These are phyloP conservation scores for Rhodosorus marinus DNA, from an alignment of 23 red algal genomes.

Conservation along the genomic window DNA sequence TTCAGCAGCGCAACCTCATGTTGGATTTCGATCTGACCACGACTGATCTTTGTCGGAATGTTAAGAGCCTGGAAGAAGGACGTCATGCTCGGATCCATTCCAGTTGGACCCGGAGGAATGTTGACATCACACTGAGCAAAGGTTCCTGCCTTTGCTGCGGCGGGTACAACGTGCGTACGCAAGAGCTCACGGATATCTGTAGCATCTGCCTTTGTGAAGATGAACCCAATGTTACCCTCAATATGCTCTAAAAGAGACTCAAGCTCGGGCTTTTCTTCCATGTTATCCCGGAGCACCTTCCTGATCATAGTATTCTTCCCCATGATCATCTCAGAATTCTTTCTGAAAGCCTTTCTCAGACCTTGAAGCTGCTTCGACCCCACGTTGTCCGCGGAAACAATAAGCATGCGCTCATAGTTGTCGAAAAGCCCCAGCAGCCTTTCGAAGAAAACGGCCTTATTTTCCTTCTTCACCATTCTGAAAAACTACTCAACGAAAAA, in stretches of 20 bases:
- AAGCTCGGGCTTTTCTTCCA: slow-evolving; percentile 52
- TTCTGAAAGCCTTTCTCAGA: slow-evolving; percentile 36
- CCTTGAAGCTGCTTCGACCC: slow-evolving; percentile 98
- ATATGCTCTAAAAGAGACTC: slow-evolving; percentile 35
- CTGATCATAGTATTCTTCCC: slow-evolving; percentile 97
- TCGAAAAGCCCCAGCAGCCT: slow-evolving; percentile 50
- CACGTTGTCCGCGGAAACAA: slow-evolving; percentile 92
- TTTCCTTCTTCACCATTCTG: slow-evolving; percentile 43
- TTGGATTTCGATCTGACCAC: slow-evolving; percentile 87
- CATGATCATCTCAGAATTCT: slow-evolving; percentile 42
- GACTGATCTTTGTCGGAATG: slow-evolving; percentile 95
- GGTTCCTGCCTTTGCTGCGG: slow-evolving; percentile 71
- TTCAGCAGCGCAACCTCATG: slow-evolving; percentile 63
- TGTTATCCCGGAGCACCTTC: slow-evolving; percentile 49
- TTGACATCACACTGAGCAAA: slow-evolving; percentile 87
- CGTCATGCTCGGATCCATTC: slow-evolving; percentile 92
- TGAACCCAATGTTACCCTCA: slow-evolving; percentile 79
- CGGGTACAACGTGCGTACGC: slow-evolving; percentile 81
- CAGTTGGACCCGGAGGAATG: slow-evolving; percentile 86
- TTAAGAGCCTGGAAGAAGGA: slow-evolving; percentile 97
- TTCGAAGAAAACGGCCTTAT: slow-evolving; percentile 59
- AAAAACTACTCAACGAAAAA: background rate
- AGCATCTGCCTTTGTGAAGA: slow-evolving; percentile 81
- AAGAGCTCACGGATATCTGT: slow-evolving; percentile 65
- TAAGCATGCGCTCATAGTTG: slow-evolving; percentile 69